These are phyloP conservation scores for Trametes coccinea DNA, from an alignment of 768 basidiomycete genomes.

Conservation along the genomic window DNA sequence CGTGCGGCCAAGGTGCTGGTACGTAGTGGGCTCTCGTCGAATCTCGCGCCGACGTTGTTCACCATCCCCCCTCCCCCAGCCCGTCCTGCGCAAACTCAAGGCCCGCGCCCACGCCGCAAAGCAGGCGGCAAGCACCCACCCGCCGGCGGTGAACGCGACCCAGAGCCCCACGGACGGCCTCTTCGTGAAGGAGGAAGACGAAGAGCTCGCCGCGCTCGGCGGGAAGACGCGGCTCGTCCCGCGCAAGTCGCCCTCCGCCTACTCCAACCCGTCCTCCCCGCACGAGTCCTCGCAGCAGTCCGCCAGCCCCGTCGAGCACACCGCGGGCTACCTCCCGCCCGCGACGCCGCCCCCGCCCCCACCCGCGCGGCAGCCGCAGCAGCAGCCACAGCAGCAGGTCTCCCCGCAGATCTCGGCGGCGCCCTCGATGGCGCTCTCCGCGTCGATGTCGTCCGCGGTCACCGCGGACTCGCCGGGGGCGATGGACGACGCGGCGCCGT, in stretches of 20 bases:
- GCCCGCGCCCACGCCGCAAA: constrained; percentile 44
- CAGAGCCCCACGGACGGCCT: constrained; percentile 31
- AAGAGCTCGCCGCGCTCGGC: constrained; percentile 60
- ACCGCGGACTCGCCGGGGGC: neutral
- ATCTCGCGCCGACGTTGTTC: too few relatives aligned
- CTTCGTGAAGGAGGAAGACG: constrained; percentile 57
- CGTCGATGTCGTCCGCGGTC: neutral
- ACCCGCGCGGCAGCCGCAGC: neutral
- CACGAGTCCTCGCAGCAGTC: constrained; percentile 18
- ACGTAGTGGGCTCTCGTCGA: constrained; percentile 25
- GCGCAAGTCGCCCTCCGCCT: constrained; percentile 47
- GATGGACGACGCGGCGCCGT: neutral
- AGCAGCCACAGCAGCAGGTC: neutral
- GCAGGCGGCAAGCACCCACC: constrained; percentile 3
- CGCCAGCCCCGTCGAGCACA: constrained; percentile 13
- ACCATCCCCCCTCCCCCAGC: constrained; percentile 37
- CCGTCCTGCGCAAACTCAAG: constrained; percentile 58
- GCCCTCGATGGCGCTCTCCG: neutral
- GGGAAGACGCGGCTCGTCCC: constrained; percentile 66
- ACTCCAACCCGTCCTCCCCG: constrained; percentile 31
- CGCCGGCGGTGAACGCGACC: constrained; percentile 28
- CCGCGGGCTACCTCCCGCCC: constrained; percentile 1
- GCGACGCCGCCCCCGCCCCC: constrained; percentile 5
- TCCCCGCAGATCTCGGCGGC: neutral
- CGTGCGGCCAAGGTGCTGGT: constrained; percentile 63